Conservation (phyloP, 257 asterid species). For the Ilex asprella region DNA sequence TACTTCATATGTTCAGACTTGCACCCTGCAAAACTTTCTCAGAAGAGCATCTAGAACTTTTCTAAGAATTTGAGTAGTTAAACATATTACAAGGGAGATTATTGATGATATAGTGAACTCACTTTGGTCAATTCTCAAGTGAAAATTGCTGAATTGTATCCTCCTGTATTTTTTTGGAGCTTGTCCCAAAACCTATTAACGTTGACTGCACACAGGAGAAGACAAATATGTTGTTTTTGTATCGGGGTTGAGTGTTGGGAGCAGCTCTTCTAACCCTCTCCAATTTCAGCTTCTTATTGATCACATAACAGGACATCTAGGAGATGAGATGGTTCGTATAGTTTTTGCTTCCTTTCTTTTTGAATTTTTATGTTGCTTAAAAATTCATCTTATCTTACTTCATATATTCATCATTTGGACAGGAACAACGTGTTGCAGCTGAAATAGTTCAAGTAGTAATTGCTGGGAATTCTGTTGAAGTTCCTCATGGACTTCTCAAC, state of each 20-base stretch:
- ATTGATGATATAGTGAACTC: no score
- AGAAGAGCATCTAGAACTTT: no score
- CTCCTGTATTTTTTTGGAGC: background rate
- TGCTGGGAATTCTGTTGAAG: conserved; percentile 86
- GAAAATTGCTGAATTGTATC: background rate
- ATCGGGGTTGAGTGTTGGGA: conserved; percentile 85
- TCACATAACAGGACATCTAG: conserved; percentile 96
- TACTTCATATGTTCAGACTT: no score
- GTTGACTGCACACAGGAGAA: conserved; percentile 52
- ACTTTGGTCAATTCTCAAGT: no score
- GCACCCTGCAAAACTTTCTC: no score
- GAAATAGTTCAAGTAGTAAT: conserved; percentile 83
- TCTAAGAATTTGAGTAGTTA: no score
- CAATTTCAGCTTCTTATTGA: conserved; percentile 87
- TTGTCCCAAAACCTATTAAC: background rate
- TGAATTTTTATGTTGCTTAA: background rate
- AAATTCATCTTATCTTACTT: conserved; percentile 15
- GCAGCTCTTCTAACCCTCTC: conserved; percentile 78
- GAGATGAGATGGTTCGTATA: conserved; percentile 71
- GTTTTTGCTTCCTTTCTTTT: conserved; percentile 12
- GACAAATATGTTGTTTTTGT: conserved; percentile 79
- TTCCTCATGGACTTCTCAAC: conserved; percentile 65
- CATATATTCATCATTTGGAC: conserved; percentile 14
- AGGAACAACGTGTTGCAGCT: conserved; percentile 88
- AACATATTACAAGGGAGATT: no score